phyloP scores from a whole-genome alignment of 441 rosid species.

The Gossypium davidsonii region DNA sequence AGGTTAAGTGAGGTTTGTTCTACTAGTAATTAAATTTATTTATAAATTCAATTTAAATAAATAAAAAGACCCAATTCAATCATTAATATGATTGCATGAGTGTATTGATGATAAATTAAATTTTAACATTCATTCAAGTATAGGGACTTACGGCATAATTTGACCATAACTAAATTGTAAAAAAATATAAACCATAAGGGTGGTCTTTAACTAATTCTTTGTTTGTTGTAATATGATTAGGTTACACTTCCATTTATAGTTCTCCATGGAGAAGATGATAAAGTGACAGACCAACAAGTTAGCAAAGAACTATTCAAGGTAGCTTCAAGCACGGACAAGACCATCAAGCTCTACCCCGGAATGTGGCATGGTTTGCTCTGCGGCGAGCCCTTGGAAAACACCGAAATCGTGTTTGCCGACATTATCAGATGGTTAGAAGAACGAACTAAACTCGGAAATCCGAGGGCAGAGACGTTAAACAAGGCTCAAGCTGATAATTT shows the following conservation, averaged over 20 bases:
- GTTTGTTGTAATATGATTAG: constrained; percentile 18
- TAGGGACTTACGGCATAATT: too few species aligned
- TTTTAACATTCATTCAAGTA: too few species aligned
- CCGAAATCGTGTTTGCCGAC: constrained; percentile 49
- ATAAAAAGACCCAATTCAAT: too few species aligned
- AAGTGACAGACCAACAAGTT: constrained; percentile 46
- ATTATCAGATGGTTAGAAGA: constrained; percentile 60
- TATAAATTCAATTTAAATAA: too few species aligned
- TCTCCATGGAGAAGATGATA: constrained; percentile 79
- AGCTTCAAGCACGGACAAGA: constrained; percentile 65
- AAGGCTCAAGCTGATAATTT: not conserved
- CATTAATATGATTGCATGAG: too few species aligned
- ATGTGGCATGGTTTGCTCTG: constrained; percentile 90
- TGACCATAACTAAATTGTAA: not conserved
- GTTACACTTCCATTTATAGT: constrained; percentile 62
- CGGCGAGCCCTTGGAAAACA: constrained; percentile 59
- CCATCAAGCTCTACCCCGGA: constrained; percentile 58
- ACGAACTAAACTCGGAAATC: constrained; percentile 19
- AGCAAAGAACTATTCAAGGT: constrained; percentile 45
- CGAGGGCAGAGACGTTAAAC: constrained; percentile 30
- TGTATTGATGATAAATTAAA: not conserved
- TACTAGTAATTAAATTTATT: too few species aligned
- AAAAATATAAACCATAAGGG: not conserved
- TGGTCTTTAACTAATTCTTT: not conserved
- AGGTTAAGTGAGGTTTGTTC: not conserved